These are phyloP conservation scores for Raphidocelis subcapitata DNA, from an alignment of 139 green algal genomes.

Conservation along the genomic window DNA sequence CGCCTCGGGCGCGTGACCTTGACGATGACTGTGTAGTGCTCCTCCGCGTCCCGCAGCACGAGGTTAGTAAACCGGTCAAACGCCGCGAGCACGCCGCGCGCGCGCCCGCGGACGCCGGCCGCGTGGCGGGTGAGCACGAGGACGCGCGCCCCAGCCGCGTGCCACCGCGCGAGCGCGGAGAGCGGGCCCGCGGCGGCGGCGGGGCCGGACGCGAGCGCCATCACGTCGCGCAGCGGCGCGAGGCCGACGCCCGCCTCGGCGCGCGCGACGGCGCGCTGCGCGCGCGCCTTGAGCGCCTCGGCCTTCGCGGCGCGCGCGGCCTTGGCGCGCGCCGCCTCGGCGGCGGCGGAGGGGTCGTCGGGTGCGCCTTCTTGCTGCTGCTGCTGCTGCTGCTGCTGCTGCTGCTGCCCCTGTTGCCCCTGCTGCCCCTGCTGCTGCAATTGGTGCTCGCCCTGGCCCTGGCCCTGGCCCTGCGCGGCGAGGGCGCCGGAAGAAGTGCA, in stretches of 20 bases:
- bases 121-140: slow-evolving; percentile 70
- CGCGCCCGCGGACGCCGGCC: slow-evolving; percentile 55
- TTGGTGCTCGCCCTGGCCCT: too few relatives aligned
- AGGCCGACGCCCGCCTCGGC: slow-evolving; percentile 8
- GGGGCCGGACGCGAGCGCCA: slow-evolving; percentile 6
- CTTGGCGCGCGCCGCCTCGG: slow-evolving; percentile 26
- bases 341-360: neutral
- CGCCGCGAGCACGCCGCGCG: slow-evolving; percentile 49
- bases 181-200: slow-evolving; percentile 40
- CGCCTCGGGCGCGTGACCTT: slow-evolving; percentile 24
- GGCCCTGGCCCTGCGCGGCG: too few relatives aligned
- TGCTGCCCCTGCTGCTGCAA: too few relatives aligned
- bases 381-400: neutral
- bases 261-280: slow-evolving; percentile 4
- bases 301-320: slow-evolving; percentile 23
- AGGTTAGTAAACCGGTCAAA: slow-evolving; percentile 81
- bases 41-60: slow-evolving; percentile 66
- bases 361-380: neutral
- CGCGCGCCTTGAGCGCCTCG: slow-evolving; percentile 19
- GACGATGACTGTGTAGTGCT: slow-evolving; percentile 71
- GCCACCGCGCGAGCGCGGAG: slow-evolving; percentile 33
- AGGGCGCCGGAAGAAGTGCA: too few relatives aligned
- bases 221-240: slow-evolving; percentile 4
- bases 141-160: slow-evolving; percentile 26
- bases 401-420: neutral